These are phyloP conservation scores for Senna siamea DNA, from an alignment of 306 rosid species.

Conservation along the genomic window DNA sequence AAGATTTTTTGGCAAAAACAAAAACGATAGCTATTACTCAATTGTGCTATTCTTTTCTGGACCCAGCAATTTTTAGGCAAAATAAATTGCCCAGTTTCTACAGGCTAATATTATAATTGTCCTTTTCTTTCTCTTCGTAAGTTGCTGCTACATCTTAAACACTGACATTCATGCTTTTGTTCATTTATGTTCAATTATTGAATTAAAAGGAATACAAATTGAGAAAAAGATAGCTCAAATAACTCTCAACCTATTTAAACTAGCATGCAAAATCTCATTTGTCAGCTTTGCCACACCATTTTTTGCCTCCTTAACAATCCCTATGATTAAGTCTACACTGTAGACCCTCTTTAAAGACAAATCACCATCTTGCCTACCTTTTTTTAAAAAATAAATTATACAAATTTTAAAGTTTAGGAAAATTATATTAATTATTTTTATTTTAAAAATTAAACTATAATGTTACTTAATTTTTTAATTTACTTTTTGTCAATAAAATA, in stretches of 20 bases:
- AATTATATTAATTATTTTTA: too few species aligned
- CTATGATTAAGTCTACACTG: background rate
- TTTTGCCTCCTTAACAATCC: conserved; percentile 23
- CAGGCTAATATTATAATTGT: background rate
- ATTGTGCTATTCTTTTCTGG: background rate
- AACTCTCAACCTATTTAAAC: background rate
- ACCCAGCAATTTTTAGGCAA: background rate
- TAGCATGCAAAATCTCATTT: background rate
- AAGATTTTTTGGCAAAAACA: background rate
- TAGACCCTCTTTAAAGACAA: too few species aligned
- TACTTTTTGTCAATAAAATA: too few species aligned
- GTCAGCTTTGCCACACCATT: background rate
- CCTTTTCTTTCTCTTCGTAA: conserved; percentile 35
- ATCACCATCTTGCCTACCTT: background rate
- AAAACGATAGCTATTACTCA: background rate
- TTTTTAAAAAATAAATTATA: too few species aligned
- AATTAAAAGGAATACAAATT: conserved; percentile 25
- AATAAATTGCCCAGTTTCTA: background rate
- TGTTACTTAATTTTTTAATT: too few species aligned
- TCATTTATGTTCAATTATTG: conserved; percentile 39
- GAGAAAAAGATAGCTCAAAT: conserved; percentile 14
- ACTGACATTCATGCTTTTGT: conserved; percentile 13
- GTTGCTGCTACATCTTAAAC: conserved; percentile 20
- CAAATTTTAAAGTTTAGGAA: too few species aligned
- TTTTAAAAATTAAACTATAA: too few species aligned